Percentiles rank a stretch among this genome's conserved stretches.
Evolutionary conservation across 352 stramenopile genomes (phyloP).

Genomic region (Phytophthora litchii): DNA sequence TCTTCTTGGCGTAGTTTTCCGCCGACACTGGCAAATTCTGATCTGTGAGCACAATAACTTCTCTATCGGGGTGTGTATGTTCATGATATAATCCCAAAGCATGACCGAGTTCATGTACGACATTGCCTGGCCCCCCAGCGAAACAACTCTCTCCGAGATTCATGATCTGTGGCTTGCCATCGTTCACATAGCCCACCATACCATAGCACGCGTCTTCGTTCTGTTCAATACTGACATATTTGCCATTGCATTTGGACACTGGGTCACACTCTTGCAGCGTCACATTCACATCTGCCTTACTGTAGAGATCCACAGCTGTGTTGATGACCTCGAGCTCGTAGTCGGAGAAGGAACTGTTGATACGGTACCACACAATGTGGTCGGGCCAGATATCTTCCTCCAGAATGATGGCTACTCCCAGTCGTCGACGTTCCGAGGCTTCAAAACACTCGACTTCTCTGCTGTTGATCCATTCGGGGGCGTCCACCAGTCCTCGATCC

Average conservation of each 20-base stretch:
- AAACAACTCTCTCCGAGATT: slow-evolving; percentile 79
- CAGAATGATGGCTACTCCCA: slow-evolving; percentile 64
- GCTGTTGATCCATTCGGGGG: slow-evolving; percentile 48
- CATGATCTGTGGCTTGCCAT: slow-evolving; percentile 66
- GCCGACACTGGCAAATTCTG: slow-evolving; percentile 61
- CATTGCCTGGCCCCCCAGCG: slow-evolving; percentile 46
- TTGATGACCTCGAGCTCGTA: slow-evolving; percentile 56
- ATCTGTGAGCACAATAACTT: slow-evolving; percentile 77
- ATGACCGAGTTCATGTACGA: slow-evolving; percentile 75
- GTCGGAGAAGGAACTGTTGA: slow-evolving; percentile 56
- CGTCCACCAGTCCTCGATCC: slow-evolving; percentile 68
- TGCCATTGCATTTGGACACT: slow-evolving; percentile 56
- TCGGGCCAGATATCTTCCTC: slow-evolving; percentile 72
- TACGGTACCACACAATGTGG: slow-evolving; percentile 71
- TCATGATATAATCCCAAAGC: slow-evolving; percentile 73
- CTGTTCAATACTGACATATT: slow-evolving; percentile 76
- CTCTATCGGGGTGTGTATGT: slow-evolving; percentile 65
- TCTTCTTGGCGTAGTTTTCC: slow-evolving; percentile 75
- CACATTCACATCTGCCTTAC: slow-evolving; percentile 62
- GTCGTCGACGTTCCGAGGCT: slow-evolving; percentile 32
- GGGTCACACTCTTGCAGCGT: slow-evolving; percentile 72
- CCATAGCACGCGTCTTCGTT: slow-evolving; percentile 77
- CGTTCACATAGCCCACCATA: slow-evolving; percentile 74
- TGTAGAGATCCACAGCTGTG: slow-evolving; percentile 62
- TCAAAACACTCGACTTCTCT: slow-evolving; percentile 42